These are phyloP conservation scores for Pseudognaphalium luteoalbum DNA, from an alignment of 129 eudicot genomes.

Conservation along the genomic window DNA sequence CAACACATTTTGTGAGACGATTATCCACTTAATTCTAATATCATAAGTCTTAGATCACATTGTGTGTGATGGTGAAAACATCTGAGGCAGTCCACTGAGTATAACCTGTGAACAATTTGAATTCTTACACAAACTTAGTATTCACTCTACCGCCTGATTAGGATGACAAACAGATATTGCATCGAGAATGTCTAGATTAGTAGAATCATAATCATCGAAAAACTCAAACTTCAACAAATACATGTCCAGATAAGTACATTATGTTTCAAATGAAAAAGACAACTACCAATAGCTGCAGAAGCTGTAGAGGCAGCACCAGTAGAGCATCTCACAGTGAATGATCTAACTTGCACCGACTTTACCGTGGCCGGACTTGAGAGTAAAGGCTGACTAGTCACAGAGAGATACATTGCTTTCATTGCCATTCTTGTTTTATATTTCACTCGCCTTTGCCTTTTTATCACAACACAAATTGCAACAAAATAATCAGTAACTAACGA, in stretches of 20 bases:
- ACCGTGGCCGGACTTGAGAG: constrained; percentile 19
- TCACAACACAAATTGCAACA: background rate
- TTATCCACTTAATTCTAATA: background rate
- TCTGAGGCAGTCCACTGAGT: background rate
- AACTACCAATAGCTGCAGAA: constrained; percentile 20
- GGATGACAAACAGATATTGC: background rate
- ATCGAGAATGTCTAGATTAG: background rate
- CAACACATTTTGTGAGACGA: background rate
- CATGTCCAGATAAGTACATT: too few relatives aligned
- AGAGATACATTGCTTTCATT: constrained; percentile 42
- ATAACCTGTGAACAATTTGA: background rate
- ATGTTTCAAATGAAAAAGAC: background rate
- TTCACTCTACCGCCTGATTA: background rate
- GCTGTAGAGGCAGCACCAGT: constrained; percentile 46
- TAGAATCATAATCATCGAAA: background rate
- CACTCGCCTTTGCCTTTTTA: constrained; percentile 3
- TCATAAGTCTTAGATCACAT: background rate
- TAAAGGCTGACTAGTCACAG: constrained; percentile 36
- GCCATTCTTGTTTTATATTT: constrained; percentile 27
- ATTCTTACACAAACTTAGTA: background rate
- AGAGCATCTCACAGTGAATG: constrained; percentile 53
- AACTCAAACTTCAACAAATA: background rate
- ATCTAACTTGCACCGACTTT: constrained; percentile 36
- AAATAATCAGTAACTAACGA: background rate
- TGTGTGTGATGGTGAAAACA: background rate